A percentile compares a stretch with the other conserved stretches of the same genome.
phyloP scores from a whole-genome alignment of 768 basidiomycete genomes.

The Candolleomyces eurysporus region DNA sequence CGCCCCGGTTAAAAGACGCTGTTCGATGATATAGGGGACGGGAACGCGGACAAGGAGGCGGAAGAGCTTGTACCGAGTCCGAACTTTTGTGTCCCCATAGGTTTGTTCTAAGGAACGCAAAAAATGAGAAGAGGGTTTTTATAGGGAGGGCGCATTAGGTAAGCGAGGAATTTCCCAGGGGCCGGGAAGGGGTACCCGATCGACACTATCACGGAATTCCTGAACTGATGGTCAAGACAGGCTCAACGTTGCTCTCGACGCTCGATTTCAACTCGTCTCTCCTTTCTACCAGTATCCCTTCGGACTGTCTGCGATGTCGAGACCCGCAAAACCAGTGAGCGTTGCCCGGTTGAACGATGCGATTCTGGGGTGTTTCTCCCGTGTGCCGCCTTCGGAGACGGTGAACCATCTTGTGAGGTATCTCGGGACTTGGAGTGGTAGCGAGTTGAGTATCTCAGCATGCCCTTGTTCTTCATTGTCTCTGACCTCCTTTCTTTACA shows the following conservation, averaged over 20 bases:
- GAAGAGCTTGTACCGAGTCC: slow-evolving; percentile 77
- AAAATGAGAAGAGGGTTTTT: background rate
- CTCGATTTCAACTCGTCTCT: no score
- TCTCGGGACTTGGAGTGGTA: slow-evolving; percentile 82
- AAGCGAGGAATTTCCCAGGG: background rate
- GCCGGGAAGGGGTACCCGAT: background rate
- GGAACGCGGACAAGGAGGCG: slow-evolving; percentile 94
- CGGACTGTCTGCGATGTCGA: slow-evolving; percentile 42
- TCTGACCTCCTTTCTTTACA: slow-evolving; percentile 25
- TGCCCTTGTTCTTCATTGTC: background rate
- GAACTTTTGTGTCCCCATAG: slow-evolving; percentile 89
- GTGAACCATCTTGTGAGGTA: slow-evolving; percentile 74
- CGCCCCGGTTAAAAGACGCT: background rate
- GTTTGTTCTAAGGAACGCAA: slow-evolving; percentile 54
- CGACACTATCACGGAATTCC: background rate
- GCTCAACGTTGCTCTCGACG: no score
- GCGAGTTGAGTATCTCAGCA: slow-evolving; percentile 63
- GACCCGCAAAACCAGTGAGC: slow-evolving; percentile 42
- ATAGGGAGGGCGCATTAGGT: background rate
- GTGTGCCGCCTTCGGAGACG: slow-evolving; percentile 56
- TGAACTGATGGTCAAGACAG: no score
- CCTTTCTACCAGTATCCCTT: no score
- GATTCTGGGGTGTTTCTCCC: slow-evolving; percentile 62
- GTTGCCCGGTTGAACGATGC: slow-evolving; percentile 57
- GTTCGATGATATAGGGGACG: slow-evolving; percentile 73